A percentile compares a stretch with the other conserved stretches of the same genome.
Conservation (phyloP, 345 rosid genomes). For the Eucalyptus pauciflora region DNA sequence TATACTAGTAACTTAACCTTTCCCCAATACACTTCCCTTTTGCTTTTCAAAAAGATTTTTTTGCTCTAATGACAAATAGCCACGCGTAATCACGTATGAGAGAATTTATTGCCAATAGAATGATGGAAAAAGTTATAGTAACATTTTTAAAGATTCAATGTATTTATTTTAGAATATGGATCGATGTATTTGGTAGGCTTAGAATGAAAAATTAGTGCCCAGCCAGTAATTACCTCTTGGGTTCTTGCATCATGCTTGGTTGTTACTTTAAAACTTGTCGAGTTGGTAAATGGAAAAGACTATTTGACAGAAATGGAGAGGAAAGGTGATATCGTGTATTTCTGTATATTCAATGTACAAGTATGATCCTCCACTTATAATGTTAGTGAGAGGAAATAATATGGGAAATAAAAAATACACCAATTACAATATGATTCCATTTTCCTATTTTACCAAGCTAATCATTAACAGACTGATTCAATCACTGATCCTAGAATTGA, state of each 20-base stretch:
- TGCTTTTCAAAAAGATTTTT: neutral
- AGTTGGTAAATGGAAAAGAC: neutral
- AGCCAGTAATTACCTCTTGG: neutral
- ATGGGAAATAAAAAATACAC: too few species aligned
- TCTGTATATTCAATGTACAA: too few species aligned
- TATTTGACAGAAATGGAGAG: neutral
- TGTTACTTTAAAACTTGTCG: neutral
- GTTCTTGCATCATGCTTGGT: neutral
- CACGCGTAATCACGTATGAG: neutral
- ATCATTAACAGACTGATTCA: too few species aligned
- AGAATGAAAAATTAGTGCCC: neutral
- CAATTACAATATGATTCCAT: too few species aligned
- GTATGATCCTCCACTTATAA: too few species aligned
- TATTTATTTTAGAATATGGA: neutral
- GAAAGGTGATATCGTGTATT: too few species aligned
- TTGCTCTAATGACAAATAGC: neutral
- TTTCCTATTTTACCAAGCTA: too few species aligned
- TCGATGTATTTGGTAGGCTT: neutral
- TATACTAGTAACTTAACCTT: neutral
- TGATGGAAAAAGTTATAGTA: neutral
- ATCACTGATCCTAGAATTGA: too few species aligned
- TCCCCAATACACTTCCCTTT: neutral
- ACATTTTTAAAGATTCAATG: neutral
- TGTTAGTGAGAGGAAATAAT: too few species aligned
- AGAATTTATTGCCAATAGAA: neutral